Percentiles rank a stretch among this genome's conserved stretches.
phyloP scores from a whole-genome alignment of 2,329 filamentous ascomycete genomes.

The Conoideocrella luteorostrata region DNA sequence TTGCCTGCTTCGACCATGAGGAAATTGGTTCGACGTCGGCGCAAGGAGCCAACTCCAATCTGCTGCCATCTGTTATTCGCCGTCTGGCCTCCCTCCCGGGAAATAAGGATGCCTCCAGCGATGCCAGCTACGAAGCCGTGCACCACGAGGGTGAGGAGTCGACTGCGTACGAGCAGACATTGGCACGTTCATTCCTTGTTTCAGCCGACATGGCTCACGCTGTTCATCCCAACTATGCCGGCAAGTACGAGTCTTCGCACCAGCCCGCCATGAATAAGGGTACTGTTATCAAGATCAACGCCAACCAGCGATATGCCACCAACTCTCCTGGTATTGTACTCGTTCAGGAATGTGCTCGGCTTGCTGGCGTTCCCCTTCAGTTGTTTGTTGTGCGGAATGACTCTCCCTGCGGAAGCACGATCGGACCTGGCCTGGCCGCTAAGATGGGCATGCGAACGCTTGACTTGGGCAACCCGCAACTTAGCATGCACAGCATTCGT shows the following conservation, averaged over 20 bases:
- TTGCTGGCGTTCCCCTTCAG: slow-evolving; percentile 76
- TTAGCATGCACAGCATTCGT: slow-evolving; percentile 95
- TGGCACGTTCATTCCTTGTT: slow-evolving; percentile 85
- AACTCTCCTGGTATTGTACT: slow-evolving; percentile 94
- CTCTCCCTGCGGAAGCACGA: slow-evolving; percentile 88
- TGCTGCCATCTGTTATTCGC: slow-evolving; percentile 79
- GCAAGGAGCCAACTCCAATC: slow-evolving; percentile 88
- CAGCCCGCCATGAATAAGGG: slow-evolving; percentile 94
- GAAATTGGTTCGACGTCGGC: slow-evolving; percentile 91
- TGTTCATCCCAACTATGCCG: slow-evolving; percentile 89
- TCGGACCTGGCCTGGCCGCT: slow-evolving; percentile 92
- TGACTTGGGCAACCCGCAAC: slow-evolving; percentile 87
- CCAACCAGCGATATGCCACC: slow-evolving; percentile 93
- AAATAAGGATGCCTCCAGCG: slow-evolving; percentile 58
- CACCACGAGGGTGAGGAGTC: slow-evolving; percentile 55
- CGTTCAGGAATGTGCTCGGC: slow-evolving; percentile 75
- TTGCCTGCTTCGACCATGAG: slow-evolving; percentile 94
- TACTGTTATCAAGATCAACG: slow-evolving; percentile 95
- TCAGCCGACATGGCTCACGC: slow-evolving; percentile 98
- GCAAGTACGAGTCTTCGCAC: slow-evolving; percentile 87
- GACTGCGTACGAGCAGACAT: slow-evolving; percentile 89
- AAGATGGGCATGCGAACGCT: slow-evolving; percentile 81
- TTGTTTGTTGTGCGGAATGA: slow-evolving; percentile 96
- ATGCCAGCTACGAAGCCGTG: slow-evolving; percentile 51
- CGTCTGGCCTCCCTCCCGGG: slow-evolving; percentile 76